Evolutionary conservation across 2,329 filamentous ascomycete genomes (phyloP).

Genomic region (Colletotrichum sansevieriae): DNA sequence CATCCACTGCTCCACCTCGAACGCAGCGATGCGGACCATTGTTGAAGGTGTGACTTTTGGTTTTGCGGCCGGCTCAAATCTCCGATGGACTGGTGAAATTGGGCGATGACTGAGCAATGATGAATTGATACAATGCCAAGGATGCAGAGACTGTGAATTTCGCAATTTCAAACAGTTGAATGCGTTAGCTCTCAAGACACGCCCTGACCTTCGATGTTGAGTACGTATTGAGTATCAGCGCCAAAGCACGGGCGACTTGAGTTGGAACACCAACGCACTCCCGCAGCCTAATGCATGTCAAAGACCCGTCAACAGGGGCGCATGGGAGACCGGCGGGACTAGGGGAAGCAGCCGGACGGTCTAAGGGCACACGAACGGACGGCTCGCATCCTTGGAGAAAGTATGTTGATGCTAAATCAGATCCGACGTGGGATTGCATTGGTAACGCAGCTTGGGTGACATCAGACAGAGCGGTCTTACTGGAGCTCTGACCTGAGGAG

Average conservation of each 20-base stretch:
- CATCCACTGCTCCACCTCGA: slow-evolving; percentile 82
- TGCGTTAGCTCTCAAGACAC: slow-evolving; percentile 8
- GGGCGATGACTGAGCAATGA: neutral
- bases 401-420: neutral
- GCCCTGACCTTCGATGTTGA: slow-evolving; percentile 15
- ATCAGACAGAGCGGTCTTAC: slow-evolving; percentile 1
- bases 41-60: slow-evolving; percentile 27
- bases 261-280: slow-evolving; percentile 7
- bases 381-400: slow-evolving; percentile 2
- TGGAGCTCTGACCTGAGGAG: slow-evolving; percentile 7
- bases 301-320: slow-evolving; percentile 33
- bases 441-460: neutral
- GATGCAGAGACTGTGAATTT: slow-evolving; percentile 1
- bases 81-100: neutral
- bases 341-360: slow-evolving; percentile 13
- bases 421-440: slow-evolving; percentile 7
- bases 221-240: slow-evolving; percentile 12
- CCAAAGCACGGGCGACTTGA: slow-evolving; percentile 17
- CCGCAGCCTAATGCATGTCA: slow-evolving; percentile 26
- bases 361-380: slow-evolving; percentile 4
- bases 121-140: slow-evolving; percentile 37
- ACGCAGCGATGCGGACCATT: slow-evolving; percentile 55
- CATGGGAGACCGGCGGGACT: slow-evolving; percentile 8
- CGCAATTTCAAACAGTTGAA: slow-evolving; percentile 27
- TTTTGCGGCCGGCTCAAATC: too few relatives aligned